Conservation (phyloP, 2,329 filamentous ascomycete genomes). For the Penicillium sp. region DNA sequence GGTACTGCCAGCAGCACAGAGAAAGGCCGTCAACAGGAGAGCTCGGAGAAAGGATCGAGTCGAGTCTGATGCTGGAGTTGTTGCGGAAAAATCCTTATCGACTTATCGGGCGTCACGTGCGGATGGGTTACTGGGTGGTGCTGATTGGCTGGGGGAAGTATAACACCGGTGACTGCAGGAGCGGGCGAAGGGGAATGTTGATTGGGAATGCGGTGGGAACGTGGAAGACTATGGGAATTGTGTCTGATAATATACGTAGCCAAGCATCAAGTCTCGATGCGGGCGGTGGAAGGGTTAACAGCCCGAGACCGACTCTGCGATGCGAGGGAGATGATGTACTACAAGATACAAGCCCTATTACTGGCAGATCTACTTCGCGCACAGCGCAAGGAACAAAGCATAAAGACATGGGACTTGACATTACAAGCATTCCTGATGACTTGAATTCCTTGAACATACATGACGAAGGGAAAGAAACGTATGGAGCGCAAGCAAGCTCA, state of each 20-base stretch:
- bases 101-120: constrained; percentile 13
- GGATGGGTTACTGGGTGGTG: constrained; percentile 9
- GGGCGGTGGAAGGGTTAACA: too few species aligned
- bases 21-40: neutral
- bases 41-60: neutral
- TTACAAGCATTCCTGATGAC: constrained; percentile 18
- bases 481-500: constrained; percentile 16
- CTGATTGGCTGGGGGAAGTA: neutral
- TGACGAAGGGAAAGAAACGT: constrained; percentile 13
- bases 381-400: neutral
- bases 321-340: too few species aligned
- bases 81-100: constrained; percentile 16
- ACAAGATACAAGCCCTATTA: too few species aligned
- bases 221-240: neutral
- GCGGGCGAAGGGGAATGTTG: too few species aligned
- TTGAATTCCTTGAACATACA: constrained; percentile 15
- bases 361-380: neutral
- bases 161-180: too few species aligned
- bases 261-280: neutral
- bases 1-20: constrained; percentile 23
- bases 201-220: too few species aligned
- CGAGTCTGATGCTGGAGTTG: neutral
- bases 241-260: neutral
- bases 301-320: too few species aligned
- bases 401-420: constrained; percentile 14